Percentiles rank a stretch among this genome's conserved stretches.
Evolutionary conservation across 23 red algal genomes (phyloP).

Genomic region (Chondrus crispus): DNA sequence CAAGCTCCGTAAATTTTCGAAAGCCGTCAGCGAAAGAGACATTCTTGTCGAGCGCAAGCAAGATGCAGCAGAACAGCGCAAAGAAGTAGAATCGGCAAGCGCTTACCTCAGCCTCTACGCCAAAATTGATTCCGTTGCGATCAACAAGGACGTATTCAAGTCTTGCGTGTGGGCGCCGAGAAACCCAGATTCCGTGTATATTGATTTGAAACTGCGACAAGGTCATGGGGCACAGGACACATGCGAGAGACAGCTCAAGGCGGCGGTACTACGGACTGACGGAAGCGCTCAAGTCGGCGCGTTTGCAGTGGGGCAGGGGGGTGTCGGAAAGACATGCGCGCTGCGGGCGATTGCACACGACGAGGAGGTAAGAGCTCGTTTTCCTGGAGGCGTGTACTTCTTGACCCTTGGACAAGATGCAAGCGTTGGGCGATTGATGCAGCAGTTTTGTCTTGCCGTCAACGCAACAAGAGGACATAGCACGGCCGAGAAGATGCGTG

Average conservation of each 20-base stretch:
- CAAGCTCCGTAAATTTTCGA: too few relatives aligned
- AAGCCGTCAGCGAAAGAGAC: too few relatives aligned
- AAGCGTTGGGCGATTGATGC: background rate
- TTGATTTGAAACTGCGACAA: too few relatives aligned
- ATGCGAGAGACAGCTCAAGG: slow-evolving; percentile 15
- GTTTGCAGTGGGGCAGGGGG: slow-evolving; percentile 14
- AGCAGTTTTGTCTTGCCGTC: background rate
- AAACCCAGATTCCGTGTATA: too few relatives aligned
- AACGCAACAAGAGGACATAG: background rate
- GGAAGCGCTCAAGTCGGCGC: background rate
- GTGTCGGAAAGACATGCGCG: slow-evolving; percentile 19
- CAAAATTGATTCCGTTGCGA: too few relatives aligned
- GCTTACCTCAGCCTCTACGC: too few relatives aligned
- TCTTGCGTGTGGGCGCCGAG: too few relatives aligned
- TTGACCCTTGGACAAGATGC: slow-evolving; percentile 5
- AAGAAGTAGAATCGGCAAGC: too few relatives aligned
- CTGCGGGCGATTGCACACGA: background rate
- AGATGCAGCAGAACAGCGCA: too few relatives aligned
- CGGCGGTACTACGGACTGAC: background rate
- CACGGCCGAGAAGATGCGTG: background rate
- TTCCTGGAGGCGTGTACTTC: slow-evolving; percentile 16
- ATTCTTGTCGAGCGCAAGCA: too few relatives aligned
- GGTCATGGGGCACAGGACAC: too few relatives aligned
- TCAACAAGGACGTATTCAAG: too few relatives aligned
- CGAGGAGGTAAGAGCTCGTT: background rate